A percentile compares a stretch with the other conserved stretches of the same genome.
These are phyloP conservation scores for Boletus mariae DNA, from an alignment of 1,284 basidiomycete genomes.

Conservation along the genomic window DNA sequence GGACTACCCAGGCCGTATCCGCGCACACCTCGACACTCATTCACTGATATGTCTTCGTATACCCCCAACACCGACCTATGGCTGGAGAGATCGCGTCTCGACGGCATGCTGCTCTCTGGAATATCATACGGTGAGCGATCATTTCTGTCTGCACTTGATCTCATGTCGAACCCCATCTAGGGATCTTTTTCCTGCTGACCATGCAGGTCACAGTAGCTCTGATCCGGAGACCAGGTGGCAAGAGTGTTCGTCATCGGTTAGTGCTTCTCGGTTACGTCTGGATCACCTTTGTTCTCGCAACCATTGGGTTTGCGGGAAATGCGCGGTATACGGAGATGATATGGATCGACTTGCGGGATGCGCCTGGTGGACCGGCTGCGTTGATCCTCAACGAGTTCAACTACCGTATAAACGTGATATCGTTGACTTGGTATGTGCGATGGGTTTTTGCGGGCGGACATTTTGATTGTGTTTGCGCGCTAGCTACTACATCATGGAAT, in stretches of 20 bases:
- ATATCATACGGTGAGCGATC: constrained; percentile 19
- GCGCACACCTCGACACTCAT: neutral
- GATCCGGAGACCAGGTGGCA: constrained; percentile 1
- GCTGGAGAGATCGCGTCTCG: constrained; percentile 28
- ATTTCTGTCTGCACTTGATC: neutral
- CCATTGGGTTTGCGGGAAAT: constrained; percentile 31
- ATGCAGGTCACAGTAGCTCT: constrained; percentile 17
- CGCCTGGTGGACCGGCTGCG: constrained; percentile 21
- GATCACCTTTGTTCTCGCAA: constrained; percentile 31
- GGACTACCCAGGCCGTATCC: neutral
- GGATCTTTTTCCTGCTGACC: constrained; percentile 21
- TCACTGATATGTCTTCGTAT: constrained; percentile 16
- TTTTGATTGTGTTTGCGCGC: neutral
- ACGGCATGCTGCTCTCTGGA: constrained; percentile 21
- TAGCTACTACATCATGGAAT: constrained; percentile 23
- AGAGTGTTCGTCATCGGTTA: neutral
- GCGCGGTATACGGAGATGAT: constrained; percentile 33
- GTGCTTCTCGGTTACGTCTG: constrained; percentile 21
- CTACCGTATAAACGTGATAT: constrained; percentile 17
- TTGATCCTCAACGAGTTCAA: constrained; percentile 25
- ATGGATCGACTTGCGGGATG: constrained; percentile 31
- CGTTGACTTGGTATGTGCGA: constrained; percentile 19
- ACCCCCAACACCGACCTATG: constrained; percentile 21
- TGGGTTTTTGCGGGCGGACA: neutral
- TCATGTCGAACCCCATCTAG: constrained; percentile 4